Conservation (phyloP, 2,329 filamentous ascomycete species). For the Sarocladium strictum region DNA sequence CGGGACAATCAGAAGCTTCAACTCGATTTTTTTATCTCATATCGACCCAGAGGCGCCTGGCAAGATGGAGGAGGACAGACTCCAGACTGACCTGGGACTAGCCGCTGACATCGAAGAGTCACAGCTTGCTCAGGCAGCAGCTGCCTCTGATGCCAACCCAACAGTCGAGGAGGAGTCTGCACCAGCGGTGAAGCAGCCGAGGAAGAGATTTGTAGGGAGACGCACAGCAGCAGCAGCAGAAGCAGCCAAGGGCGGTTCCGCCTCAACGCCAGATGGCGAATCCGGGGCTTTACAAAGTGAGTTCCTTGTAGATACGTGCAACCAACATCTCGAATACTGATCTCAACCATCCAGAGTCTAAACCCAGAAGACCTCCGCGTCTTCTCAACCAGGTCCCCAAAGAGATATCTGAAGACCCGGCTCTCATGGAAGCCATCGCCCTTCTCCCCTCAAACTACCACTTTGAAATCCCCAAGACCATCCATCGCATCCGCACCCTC, state of each 20-base stretch:
- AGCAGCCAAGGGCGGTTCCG: conserved; percentile 32
- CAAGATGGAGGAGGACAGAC: conserved; percentile 71
- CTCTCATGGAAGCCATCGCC: conserved; percentile 79
- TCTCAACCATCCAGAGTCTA: conserved; percentile 49
- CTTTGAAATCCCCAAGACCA: conserved; percentile 97
- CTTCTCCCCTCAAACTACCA: conserved; percentile 94
- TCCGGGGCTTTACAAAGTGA: conserved; percentile 45
- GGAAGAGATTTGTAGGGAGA: conserved; percentile 86
- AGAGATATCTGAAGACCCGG: conserved; percentile 77
- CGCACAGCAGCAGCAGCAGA: conserved; percentile 62
- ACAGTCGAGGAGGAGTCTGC: conserved; percentile 27
- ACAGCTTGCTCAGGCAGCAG: conserved; percentile 28
- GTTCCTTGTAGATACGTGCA: conserved; percentile 13
- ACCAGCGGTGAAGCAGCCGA: conserved; percentile 62
- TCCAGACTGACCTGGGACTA: conserved; percentile 63
- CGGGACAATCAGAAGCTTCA: too few relatives aligned
- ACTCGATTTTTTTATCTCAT: too few relatives aligned
- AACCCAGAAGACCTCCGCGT: conserved; percentile 66
- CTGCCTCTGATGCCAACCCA: conserved; percentile 14
- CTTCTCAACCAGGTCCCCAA: conserved; percentile 87
- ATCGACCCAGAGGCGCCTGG: not conserved
- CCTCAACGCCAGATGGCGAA: conserved; percentile 15
- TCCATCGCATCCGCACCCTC: conserved; percentile 81
- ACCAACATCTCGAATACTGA: conserved; percentile 2
- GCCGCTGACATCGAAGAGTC: conserved; percentile 57